phyloP scores from a whole-genome alignment of 2,329 filamentous ascomycete genomes.

The Exophiala bonariae region DNA sequence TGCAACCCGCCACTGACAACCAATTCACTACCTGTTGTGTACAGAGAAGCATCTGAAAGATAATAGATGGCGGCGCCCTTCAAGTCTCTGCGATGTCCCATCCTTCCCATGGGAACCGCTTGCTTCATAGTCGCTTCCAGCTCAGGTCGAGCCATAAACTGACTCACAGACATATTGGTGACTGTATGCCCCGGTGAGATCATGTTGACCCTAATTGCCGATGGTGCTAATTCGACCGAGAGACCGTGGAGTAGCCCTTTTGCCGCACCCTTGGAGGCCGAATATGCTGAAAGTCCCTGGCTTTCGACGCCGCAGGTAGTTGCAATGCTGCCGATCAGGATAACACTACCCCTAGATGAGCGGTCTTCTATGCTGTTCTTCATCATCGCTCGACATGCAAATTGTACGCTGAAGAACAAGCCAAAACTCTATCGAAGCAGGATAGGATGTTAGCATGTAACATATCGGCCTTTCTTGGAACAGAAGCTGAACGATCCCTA shows the following conservation, averaged over 20 bases:
- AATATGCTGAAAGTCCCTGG: constrained; percentile 20
- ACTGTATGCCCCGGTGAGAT: constrained; percentile 47
- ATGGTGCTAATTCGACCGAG: constrained; percentile 50
- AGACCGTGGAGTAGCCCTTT: constrained; percentile 34
- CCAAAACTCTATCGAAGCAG: constrained; percentile 32
- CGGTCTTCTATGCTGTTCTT: constrained; percentile 49
- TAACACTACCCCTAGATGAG: constrained; percentile 20
- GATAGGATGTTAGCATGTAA: too few relatives aligned
- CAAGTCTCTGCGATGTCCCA: background rate
- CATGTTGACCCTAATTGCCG: constrained; percentile 48
- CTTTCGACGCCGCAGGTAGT: constrained; percentile 14
- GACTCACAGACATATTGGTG: constrained; percentile 37
- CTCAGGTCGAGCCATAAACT: background rate
- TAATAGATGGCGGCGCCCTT: background rate
- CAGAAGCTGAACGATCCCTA: background rate
- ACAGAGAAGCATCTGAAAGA: background rate
- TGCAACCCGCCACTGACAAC: background rate
- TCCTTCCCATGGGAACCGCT: background rate
- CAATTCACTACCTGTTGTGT: background rate
- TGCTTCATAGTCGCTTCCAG: background rate
- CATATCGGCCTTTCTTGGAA: too few relatives aligned
- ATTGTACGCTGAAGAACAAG: constrained; percentile 47
- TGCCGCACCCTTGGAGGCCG: constrained; percentile 41
- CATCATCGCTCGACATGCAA: constrained; percentile 53
- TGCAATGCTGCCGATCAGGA: constrained; percentile 22